Percentiles rank a stretch among this genome's conserved stretches.
phyloP scores from a whole-genome alignment of 129 eudicot genomes.

The Flaveria brownii region DNA sequence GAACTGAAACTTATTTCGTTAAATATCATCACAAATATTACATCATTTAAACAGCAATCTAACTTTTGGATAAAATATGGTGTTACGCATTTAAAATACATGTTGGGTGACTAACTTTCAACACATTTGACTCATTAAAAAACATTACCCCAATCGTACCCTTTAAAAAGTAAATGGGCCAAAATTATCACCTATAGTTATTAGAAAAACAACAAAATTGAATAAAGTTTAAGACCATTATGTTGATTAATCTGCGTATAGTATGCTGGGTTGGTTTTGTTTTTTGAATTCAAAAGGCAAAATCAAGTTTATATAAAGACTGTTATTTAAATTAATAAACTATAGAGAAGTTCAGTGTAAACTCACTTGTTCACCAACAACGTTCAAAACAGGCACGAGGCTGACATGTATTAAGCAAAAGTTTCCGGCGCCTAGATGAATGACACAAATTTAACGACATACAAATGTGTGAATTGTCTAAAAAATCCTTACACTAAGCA shows the following conservation, averaged over 20 bases:
- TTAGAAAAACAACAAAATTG: constrained; percentile 7
- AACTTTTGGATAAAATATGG: not conserved
- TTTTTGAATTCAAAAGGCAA: constrained; percentile 46
- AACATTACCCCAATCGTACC: not conserved
- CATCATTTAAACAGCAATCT: not conserved
- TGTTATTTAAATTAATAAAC: not conserved
- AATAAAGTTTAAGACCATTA: constrained; percentile 47
- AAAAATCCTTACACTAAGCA: not conserved
- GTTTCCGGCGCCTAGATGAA: constrained; percentile 47
- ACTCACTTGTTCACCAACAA: constrained; percentile 52
- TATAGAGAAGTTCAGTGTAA: not conserved
- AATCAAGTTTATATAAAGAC: not conserved
- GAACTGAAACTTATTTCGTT: not conserved
- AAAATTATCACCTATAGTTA: not conserved
- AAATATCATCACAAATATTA: not conserved
- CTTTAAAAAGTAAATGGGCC: not conserved
- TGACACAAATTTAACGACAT: not conserved
- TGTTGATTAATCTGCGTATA: constrained; percentile 69
- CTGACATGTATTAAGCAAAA: constrained; percentile 55
- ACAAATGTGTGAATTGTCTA: not conserved
- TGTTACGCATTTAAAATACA: not conserved
- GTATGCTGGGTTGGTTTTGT: constrained; percentile 98
- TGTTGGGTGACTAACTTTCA: not conserved
- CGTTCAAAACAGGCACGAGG: constrained; percentile 50
- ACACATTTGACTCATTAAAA: not conserved